These are phyloP conservation scores for Euphrasia arctica DNA, from an alignment of 305 asterid genomes.

Conservation along the genomic window DNA sequence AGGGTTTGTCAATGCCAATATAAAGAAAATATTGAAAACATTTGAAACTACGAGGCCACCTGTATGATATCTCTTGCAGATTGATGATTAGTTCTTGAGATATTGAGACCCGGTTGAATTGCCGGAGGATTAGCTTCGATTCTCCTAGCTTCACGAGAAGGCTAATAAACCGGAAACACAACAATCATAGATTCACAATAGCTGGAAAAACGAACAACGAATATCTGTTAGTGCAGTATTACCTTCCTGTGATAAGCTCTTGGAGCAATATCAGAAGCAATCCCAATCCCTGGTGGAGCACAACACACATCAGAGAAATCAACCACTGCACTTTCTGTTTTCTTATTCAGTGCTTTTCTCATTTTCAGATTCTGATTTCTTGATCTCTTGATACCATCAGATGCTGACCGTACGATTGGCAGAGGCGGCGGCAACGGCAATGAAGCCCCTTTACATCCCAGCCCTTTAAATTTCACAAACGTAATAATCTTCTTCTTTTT, in stretches of 20 bases:
- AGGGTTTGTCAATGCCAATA: background rate
- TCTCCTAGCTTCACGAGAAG: conserved; percentile 40
- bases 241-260: conserved; percentile 43
- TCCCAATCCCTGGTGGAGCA: conserved; percentile 66
- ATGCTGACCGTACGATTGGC: conserved; percentile 34
- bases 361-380: conserved; percentile 31
- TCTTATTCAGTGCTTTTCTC: conserved; percentile 22
- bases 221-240: background rate
- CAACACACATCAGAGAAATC: conserved; percentile 56
- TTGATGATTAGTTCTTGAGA: conserved; percentile 33
- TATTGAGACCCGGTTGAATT: conserved; percentile 8
- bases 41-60: conserved; percentile 16
- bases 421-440: conserved; percentile 29
- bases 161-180: conserved; percentile 28
- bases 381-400: conserved; percentile 18
- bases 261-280: conserved; percentile 42
- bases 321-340: conserved; percentile 36
- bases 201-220: background rate
- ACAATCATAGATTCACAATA: conserved; percentile 1
- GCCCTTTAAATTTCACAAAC: conserved; percentile 36
- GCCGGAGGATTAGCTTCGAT: conserved; percentile 25
- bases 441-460: conserved; percentile 45
- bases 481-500: conserved; percentile 21
- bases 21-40: background rate
- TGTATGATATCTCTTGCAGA: conserved; percentile 38